phyloP scores from a whole-genome alignment of 2,329 filamentous ascomycete genomes.

The Scortechinia acanthostroma region DNA sequence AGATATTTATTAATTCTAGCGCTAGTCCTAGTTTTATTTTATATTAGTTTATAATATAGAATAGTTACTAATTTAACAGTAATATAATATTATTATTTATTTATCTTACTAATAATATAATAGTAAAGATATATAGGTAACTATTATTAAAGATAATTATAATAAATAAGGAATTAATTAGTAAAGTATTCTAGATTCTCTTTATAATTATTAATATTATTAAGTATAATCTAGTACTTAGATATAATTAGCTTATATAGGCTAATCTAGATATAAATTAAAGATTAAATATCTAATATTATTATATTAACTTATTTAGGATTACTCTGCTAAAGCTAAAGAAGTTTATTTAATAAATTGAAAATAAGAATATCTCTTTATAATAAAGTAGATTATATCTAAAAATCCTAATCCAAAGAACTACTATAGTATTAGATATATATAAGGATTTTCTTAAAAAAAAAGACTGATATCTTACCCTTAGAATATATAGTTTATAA shows the following conservation, averaged over 20 bases:
- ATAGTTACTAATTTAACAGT: neutral
- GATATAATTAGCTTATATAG: neutral
- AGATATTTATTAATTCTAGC: no score
- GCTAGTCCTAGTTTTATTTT: no score
- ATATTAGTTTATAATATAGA: no score
- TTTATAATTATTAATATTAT: constrained; percentile 2
- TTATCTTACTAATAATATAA: neutral
- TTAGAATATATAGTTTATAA: no score
- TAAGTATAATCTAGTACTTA: neutral
- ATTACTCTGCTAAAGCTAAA: no score
- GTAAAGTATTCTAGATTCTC: neutral
- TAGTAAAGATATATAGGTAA: neutral
- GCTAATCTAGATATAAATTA: constrained; percentile 3
- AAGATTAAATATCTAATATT: constrained; percentile 1
- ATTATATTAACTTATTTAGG: neutral
- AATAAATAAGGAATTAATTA: neutral
- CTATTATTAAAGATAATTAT: constrained; percentile 3
- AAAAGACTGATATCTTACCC: no score
- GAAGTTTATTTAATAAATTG: neutral
- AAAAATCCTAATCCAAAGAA: neutral
- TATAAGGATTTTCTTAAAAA: no score
- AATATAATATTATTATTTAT: neutral
- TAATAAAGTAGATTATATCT: neutral
- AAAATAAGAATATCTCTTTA: neutral
- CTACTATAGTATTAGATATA: no score